phyloP scores from a whole-genome alignment of 192 early-diverging fungal genomes.

The Coemansia sp. region DNA sequence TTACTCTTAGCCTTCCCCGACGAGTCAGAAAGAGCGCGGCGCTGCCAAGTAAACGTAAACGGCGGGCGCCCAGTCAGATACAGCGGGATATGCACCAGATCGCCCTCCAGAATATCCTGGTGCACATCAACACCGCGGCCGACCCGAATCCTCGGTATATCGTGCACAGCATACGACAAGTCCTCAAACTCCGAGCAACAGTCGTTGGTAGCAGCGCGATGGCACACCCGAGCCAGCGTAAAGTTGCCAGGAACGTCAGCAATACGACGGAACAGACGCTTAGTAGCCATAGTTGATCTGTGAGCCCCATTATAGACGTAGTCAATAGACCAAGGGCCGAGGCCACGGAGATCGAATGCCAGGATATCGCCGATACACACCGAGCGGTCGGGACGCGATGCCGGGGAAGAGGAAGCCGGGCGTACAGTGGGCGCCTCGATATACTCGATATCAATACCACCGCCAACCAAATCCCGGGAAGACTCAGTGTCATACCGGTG shows the following conservation, averaged over 20 bases:
- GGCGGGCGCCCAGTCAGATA: constrained; percentile 65
- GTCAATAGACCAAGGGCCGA: constrained; percentile 61
- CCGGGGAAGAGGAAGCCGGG: constrained; percentile 31
- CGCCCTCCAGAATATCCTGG: constrained; percentile 64
- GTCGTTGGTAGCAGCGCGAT: constrained; percentile 48
- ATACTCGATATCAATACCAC: constrained; percentile 52
- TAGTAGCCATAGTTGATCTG: constrained; percentile 22
- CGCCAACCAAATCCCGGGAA: constrained; percentile 17
- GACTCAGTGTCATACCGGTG: constrained; percentile 25
- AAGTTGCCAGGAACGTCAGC: constrained; percentile 60
- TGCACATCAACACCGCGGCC: constrained; percentile 63
- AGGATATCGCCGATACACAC: constrained; percentile 71
- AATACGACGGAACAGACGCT: constrained; percentile 62
- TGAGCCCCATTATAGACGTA: constrained; percentile 53
- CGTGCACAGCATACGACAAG: constrained; percentile 53
- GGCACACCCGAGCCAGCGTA: constrained; percentile 59
- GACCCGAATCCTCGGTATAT: constrained; percentile 62
- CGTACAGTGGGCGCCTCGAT: constrained; percentile 49
- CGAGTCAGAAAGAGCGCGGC: constrained; percentile 23
- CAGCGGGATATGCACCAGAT: constrained; percentile 56
- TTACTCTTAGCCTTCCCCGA: not conserved
- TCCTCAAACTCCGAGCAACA: constrained; percentile 58
- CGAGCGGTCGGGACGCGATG: constrained; percentile 27
- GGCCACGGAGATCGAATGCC: constrained; percentile 63
- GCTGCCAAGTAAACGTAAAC: constrained; percentile 67